Evolutionary conservation across 176 grass and related monocot genomes (phyloP).

Genomic region (Secale cereale): DNA sequence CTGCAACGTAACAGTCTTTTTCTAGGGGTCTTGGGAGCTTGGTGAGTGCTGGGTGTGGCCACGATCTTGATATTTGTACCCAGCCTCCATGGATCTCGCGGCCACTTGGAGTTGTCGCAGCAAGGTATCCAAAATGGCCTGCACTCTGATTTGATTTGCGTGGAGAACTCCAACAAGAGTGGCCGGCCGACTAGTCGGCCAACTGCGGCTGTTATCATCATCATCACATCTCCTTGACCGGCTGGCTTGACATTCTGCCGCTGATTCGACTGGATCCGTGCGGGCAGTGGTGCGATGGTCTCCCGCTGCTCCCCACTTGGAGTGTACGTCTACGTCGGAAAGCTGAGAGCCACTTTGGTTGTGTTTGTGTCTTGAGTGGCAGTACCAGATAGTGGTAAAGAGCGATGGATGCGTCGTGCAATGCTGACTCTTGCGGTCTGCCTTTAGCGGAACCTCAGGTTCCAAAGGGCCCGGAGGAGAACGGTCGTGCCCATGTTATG

Average conservation of each 20-base stretch:
- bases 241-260: not conserved
- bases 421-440: not conserved
- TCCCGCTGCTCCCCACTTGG: not conserved
- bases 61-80: not conserved
- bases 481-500: not conserved
- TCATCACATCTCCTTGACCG: not conserved
- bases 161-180: not conserved
- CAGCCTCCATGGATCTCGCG: not conserved
- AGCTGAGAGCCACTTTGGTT: not conserved
- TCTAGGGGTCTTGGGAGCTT: not conserved
- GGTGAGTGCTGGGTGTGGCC: not conserved
- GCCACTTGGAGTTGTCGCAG: conserved; percentile 1
- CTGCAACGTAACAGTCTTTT: not conserved
- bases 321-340: not conserved
- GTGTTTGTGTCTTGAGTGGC: not conserved
- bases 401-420: not conserved
- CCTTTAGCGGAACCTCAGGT: not conserved
- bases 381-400: not conserved
- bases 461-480: not conserved
- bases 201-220: not conserved
- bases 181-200: not conserved
- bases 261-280: not conserved
- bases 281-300: not conserved
- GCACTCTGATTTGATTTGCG: not conserved
- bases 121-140: not conserved